phyloP scores from a whole-genome alignment of 495 filamentous ascomycete genomes.

The Pseudevernia furfuracea region DNA sequence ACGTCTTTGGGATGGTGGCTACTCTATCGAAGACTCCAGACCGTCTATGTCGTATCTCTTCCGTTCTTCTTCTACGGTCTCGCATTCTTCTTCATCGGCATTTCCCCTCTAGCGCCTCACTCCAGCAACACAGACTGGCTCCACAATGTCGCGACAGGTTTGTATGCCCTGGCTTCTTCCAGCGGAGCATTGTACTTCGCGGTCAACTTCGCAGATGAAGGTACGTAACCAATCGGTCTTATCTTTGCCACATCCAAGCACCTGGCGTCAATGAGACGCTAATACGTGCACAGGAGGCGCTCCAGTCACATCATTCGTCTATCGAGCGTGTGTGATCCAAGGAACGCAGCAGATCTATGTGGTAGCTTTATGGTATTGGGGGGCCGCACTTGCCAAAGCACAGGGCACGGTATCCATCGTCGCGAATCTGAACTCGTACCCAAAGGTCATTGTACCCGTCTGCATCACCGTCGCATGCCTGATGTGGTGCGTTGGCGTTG shows the following conservation, averaged over 20 bases:
- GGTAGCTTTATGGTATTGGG: constrained; percentile 60
- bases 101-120: no score
- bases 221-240: not conserved
- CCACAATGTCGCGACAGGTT: no score
- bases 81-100: no score
- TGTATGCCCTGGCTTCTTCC: no score
- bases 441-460: constrained; percentile 36
- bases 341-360: constrained; percentile 58
- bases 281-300: constrained; percentile 36
- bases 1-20: no score
- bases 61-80: no score
- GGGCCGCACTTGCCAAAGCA: constrained; percentile 36
- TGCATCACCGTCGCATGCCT: constrained; percentile 43
- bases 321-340: constrained; percentile 55
- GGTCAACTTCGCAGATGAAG: no score
- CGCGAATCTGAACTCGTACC: constrained; percentile 27
- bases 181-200: no score
- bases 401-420: constrained; percentile 24
- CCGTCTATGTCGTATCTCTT: no score
- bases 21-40: no score
- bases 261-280: not conserved
- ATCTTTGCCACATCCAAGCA: no score
- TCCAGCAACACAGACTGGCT: no score
- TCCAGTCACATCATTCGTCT: constrained; percentile 55
- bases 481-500: constrained; percentile 45